Evolutionary conservation across 202 grass and related monocot species (phyloP), one percentile per base, ranked within the genome.

Genomic region (Cymbopogon flexuosus): DNA sequence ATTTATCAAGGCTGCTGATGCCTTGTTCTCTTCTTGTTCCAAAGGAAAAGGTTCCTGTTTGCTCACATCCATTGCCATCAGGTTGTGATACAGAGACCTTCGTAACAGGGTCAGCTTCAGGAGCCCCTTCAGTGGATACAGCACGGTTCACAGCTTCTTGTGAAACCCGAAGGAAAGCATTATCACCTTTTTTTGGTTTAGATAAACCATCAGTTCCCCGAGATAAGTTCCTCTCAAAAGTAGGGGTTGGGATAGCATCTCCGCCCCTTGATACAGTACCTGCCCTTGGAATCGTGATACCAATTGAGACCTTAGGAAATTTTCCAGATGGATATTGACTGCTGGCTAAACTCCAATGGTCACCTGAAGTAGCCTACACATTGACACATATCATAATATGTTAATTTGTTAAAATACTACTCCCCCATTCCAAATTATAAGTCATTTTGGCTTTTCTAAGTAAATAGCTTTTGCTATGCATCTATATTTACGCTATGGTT

Each of bases 241-340:
- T 65, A 78, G 80, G 37, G 11, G 72, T 65, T 75, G 80, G 37
- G 22, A 46, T 30, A 71, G 61, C 18, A 79, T 84, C 83, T 77
- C 79, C 62, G 29, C 65, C 77, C 79, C 10, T 81, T 74, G 65
- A 78, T 77, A 85, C 65, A 66, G 76, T 67, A 73, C 75, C 51
- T 63, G 43, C 30, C 78, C 75, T 98, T 43, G 87, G 76, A 49
- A 91, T 73, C 13, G 70, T 67, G 39, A 96, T 72, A 8, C 90
- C 90, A 72, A 99, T 84, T 86, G 92, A 99, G 75, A 96, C 92
- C 82, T 90, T 99, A 30, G 88, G 89, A 52, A 96, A 85, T 86
- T 86, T 88, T 52, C 84, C 90, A 88, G 83, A 87, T 35, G 83
- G 82, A 87, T 88, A 90, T 43, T 91, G 79, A 27, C 76, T 85